Evolutionary conservation across 352 stramenopile genomes (phyloP).

Genomic region (Achlya hypogyna): DNA sequence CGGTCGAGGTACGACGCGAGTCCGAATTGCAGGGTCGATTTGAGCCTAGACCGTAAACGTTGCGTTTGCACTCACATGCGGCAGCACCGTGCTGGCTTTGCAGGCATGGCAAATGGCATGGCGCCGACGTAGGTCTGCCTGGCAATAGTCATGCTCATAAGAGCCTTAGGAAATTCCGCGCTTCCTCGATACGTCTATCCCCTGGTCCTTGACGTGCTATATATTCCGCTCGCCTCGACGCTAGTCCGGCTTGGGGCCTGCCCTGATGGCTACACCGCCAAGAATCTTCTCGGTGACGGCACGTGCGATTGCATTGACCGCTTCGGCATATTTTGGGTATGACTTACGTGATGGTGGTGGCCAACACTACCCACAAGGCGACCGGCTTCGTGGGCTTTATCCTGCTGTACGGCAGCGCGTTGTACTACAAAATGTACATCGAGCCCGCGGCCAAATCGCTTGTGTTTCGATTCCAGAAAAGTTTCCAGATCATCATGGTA

Average conservation of each 20-base stretch:
- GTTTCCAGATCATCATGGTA: conserved; percentile 19
- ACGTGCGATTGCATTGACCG: conserved; percentile 11
- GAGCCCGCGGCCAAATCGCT: conserved; percentile 7
- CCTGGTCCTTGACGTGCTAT: conserved; percentile 16
- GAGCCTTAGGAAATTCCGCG: background rate
- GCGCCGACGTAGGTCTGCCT: background rate
- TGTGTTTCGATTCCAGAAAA: conserved; percentile 15
- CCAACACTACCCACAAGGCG: background rate
- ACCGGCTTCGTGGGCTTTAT: conserved; percentile 16
- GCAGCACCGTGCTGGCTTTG: too few relatives aligned
- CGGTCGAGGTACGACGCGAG: conserved; percentile 1
- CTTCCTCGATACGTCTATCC: background rate
- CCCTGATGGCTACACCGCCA: background rate
- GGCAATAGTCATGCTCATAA: background rate
- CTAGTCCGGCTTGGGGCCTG: conserved; percentile 7
- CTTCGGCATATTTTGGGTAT: conserved; percentile 10
- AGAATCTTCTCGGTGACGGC: background rate
- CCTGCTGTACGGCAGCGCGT: conserved; percentile 1
- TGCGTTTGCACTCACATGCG: background rate
- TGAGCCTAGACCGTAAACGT: background rate
- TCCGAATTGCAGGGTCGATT: background rate
- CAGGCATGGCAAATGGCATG: too few relatives aligned
- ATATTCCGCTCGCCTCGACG: conserved; percentile 4
- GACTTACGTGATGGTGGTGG: background rate
- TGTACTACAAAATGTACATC: conserved; percentile 21